These are phyloP conservation scores for Cercospora beticola DNA, from an alignment of 2,329 filamentous ascomycete species.

Conservation along the genomic window DNA sequence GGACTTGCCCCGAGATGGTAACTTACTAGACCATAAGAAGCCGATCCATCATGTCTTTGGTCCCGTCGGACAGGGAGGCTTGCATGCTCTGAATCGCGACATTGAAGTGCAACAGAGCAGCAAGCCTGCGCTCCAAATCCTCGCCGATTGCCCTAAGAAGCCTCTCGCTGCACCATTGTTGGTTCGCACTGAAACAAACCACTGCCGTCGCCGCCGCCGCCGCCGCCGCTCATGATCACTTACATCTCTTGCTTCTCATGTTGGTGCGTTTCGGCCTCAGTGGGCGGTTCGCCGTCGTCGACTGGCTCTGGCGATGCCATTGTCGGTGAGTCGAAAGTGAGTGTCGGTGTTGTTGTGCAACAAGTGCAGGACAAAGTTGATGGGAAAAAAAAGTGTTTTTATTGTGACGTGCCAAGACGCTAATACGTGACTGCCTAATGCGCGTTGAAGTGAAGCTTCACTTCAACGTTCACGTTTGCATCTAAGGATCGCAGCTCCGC, in stretches of 20 bases:
- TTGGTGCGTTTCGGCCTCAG: background rate
- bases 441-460: background rate
- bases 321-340: background rate
- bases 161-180: background rate
- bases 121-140: background rate
- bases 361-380: background rate
- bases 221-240: background rate
- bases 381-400: background rate
- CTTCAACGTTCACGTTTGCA: background rate
- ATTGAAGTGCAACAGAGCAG: too few species aligned
- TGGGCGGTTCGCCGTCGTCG: background rate
- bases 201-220: background rate
- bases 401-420: background rate
- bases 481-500: background rate
- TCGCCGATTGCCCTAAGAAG: background rate
- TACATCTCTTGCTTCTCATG: background rate
- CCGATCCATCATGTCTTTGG: too few species aligned
- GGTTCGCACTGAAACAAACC: background rate
- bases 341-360: background rate
- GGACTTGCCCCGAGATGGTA: background rate
- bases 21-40: background rate
- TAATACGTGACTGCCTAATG: background rate
- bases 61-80: too few species aligned
- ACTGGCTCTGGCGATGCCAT: background rate
- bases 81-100: too few species aligned